Conservation (phyloP, 2,329 filamentous ascomycete species). For the Exophiala aquamarina region DNA sequence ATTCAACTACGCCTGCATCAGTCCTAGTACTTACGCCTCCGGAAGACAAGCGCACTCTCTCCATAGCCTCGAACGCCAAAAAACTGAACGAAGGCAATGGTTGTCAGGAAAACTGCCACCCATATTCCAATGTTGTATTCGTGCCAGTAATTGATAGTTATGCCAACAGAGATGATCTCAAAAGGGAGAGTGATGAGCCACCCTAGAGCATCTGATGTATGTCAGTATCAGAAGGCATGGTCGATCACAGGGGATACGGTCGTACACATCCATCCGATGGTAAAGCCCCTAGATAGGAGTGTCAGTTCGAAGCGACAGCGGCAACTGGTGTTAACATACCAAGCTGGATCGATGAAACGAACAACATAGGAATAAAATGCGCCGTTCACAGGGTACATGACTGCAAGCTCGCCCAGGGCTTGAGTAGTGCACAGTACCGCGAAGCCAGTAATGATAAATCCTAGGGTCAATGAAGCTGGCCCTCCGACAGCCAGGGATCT, state of each 20-base stretch:
- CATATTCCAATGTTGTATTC: constrained; percentile 63
- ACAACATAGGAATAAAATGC: constrained; percentile 90
- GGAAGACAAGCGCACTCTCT: constrained; percentile 46
- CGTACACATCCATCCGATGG: constrained; percentile 68
- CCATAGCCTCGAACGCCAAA: constrained; percentile 87
- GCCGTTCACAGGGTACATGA: constrained; percentile 83
- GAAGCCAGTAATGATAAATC: constrained; percentile 72
- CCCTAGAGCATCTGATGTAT: constrained; percentile 88
- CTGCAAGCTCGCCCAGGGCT: constrained; percentile 84
- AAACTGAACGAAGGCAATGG: constrained; percentile 78
- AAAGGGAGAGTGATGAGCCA: constrained; percentile 81
- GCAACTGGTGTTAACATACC: constrained; percentile 42
- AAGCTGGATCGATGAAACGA: constrained; percentile 88
- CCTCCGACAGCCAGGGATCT: constrained; percentile 34
- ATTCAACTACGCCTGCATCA: constrained; percentile 64
- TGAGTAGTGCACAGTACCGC: constrained; percentile 93
- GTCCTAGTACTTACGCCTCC: not conserved
- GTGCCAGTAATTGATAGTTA: constrained; percentile 45
- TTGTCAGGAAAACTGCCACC: constrained; percentile 74
- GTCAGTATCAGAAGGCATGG: no score
- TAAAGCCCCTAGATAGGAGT: constrained; percentile 65
- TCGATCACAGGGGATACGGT: no score
- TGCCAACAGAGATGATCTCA: constrained; percentile 80
- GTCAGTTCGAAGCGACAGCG: constrained; percentile 36
- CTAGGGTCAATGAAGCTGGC: constrained; percentile 64